Conservation (phyloP, 78 protist species). For the Pigoraptor vietnamica region DNA sequence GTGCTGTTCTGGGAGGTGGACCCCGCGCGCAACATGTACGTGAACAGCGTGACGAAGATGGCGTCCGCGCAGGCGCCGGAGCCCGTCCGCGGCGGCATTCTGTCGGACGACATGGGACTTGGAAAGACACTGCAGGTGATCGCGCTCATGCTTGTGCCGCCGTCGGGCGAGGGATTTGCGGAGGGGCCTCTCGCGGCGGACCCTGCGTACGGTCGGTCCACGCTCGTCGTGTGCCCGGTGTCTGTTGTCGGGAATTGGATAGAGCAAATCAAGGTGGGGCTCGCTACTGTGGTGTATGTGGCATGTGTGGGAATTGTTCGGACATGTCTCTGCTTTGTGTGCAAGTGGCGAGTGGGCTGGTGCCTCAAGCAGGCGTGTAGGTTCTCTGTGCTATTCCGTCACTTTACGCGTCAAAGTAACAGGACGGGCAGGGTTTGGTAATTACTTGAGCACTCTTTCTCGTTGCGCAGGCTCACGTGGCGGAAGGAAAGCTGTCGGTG, state of each 20-base stretch:
- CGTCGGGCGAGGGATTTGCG: not conserved
- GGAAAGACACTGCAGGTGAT: not conserved
- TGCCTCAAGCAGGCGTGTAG: no score
- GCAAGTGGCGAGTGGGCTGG: no score
- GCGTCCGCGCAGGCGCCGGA: not conserved
- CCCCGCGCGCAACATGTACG: not conserved
- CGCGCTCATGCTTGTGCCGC: not conserved
- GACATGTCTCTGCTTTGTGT: no score
- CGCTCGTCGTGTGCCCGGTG: not conserved
- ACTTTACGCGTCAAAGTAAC: no score
- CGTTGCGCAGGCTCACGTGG: not conserved
- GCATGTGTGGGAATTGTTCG: no score
- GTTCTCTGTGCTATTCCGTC: no score
- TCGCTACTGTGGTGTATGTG: not conserved
- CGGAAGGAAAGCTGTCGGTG: not conserved
- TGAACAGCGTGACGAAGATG: not conserved
- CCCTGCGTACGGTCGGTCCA: not conserved
- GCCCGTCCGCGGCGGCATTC: not conserved
- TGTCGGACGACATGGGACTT: slow-evolving; percentile 1
- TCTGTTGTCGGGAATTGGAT: not conserved
- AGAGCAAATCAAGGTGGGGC: not conserved
- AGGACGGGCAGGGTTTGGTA: no score
- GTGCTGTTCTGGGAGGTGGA: not conserved
- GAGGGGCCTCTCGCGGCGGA: not conserved
- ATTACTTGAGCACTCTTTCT: no score